A percentile compares a stretch with the other conserved stretches of the same genome.
Evolutionary conservation across 1,284 basidiomycete species (phyloP).

Genomic region (Vanrija sp.): DNA sequence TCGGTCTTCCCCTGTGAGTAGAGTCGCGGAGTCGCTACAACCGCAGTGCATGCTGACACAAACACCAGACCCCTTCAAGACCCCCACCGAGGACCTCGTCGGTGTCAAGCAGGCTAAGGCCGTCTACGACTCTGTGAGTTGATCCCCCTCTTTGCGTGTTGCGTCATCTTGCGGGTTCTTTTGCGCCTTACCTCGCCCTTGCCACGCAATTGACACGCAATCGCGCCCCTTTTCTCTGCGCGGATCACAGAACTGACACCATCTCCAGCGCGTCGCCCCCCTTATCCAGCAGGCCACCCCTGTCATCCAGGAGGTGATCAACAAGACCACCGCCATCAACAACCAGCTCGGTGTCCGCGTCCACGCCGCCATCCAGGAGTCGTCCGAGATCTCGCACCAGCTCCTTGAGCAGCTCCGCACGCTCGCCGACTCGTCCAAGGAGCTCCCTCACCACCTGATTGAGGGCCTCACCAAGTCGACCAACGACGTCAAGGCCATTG

Average conservation of each 20-base stretch:
- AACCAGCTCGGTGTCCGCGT: conserved; percentile 37
- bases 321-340: conserved; percentile 43
- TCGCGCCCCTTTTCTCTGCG: background rate
- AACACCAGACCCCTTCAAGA: conserved; percentile 46
- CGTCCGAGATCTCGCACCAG: conserved; percentile 36
- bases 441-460: conserved; percentile 38
- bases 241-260: background rate
- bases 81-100: conserved; percentile 45
- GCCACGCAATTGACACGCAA: background rate
- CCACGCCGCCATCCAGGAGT: conserved; percentile 35
- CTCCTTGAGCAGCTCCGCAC: conserved; percentile 43
- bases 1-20: conserved; percentile 46
- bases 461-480: conserved; percentile 42
- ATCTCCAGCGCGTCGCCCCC: conserved; percentile 36
- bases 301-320: conserved; percentile 37
- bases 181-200: background rate
- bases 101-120: conserved; percentile 48
- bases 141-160: background rate
- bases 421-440: conserved; percentile 42
- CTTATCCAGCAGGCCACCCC: conserved; percentile 33
- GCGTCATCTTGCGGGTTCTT: background rate
- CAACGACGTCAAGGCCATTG: conserved; percentile 42
- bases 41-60: background rate
- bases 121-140: conserved; percentile 44
- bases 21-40: background rate